Evolutionary conservation across 345 rosid species (phyloP).

Genomic region (Angophora floribunda): DNA sequence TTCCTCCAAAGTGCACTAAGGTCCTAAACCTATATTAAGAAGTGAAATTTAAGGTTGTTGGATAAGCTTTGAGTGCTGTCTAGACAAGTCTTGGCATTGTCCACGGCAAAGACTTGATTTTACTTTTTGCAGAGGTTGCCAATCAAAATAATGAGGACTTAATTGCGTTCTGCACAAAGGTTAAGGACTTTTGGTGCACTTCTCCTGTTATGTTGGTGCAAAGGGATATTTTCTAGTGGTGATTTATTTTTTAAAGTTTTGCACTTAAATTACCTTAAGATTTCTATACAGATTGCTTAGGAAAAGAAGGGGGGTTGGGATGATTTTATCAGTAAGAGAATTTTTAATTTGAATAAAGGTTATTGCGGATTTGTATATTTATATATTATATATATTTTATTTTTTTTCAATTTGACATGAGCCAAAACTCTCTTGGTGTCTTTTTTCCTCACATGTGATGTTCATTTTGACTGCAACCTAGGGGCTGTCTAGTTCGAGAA

Average conservation of each 20-base stretch:
- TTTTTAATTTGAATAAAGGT: fast-evolving
- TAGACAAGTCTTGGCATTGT: not conserved
- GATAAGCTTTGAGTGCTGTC: not conserved
- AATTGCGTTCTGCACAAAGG: not conserved
- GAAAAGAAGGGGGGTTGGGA: not conserved
- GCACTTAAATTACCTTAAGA: not conserved
- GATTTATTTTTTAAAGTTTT: too few relatives aligned
- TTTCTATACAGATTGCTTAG: not conserved
- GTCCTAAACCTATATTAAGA: not conserved
- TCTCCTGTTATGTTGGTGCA: not conserved
- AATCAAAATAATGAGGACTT: not conserved
- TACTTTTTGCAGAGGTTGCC: not conserved
- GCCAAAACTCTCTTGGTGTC: not conserved
- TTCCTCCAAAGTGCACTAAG: fast-evolving
- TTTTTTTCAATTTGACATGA: not conserved
- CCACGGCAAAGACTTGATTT: not conserved
- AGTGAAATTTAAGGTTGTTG: not conserved
- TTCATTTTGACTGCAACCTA: fast-evolving
- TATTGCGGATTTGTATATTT: not conserved
- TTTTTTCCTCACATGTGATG: not conserved
- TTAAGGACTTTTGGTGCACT: not conserved
- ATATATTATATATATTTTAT: not conserved
- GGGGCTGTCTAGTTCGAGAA: not conserved
- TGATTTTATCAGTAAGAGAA: not conserved
- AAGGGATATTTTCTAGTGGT: not conserved